phyloP scores from a whole-genome alignment of 805 yeast genomes.

The Pichia ethanolica region DNA sequence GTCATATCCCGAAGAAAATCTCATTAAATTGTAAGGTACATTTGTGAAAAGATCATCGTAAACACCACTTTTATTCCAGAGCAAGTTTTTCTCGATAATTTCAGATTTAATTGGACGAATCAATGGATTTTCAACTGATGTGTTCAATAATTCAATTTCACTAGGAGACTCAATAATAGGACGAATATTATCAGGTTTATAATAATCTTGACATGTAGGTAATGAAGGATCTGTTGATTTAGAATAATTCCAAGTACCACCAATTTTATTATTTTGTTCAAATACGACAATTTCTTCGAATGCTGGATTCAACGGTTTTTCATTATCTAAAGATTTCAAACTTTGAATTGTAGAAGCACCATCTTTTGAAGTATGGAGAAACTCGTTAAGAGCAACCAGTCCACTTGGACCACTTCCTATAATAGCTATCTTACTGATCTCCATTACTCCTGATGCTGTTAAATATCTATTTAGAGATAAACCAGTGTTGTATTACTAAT shows the following conservation, averaged over 20 bases:
- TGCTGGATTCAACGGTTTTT: constrained; percentile 17
- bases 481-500: too few relatives aligned
- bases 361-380: constrained; percentile 22
- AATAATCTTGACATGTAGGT: constrained; percentile 4
- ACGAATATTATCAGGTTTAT: constrained; percentile 10
- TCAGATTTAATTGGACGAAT: constrained; percentile 1
- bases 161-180: constrained; percentile 1
- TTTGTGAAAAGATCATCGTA: constrained; percentile 34
- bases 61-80: constrained; percentile 18
- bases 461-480: too few relatives aligned
- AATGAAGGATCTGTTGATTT: constrained; percentile 2
- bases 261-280: constrained; percentile 32
- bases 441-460: background rate
- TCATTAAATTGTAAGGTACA: constrained; percentile 31
- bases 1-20: constrained; percentile 31
- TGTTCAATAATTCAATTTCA: background rate
- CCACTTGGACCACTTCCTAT: constrained; percentile 35
- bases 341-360: constrained; percentile 21
- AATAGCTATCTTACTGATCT: constrained; percentile 29
- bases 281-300: constrained; percentile 32
- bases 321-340: background rate
- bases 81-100: background rate
- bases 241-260: constrained; percentile 34
- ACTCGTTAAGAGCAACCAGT: constrained; percentile 25
- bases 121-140: background rate